phyloP scores from a whole-genome alignment of 352 stramenopile species.

The Globisporangium sylvaticum region DNA sequence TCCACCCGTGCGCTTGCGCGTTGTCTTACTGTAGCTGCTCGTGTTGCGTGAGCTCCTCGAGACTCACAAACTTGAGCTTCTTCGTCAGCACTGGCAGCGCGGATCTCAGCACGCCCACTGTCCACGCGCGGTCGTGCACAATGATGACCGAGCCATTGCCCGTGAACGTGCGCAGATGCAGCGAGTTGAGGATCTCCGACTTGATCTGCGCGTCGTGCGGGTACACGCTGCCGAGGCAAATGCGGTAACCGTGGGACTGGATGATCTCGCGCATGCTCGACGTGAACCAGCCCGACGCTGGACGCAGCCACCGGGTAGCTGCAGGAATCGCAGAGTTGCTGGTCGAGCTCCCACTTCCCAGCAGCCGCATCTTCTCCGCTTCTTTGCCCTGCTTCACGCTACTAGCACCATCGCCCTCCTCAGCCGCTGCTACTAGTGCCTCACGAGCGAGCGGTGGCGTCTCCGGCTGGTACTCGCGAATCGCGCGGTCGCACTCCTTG shows the following conservation, averaged over 20 bases:
- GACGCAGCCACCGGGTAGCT: constrained; percentile 66
- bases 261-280: constrained; percentile 71
- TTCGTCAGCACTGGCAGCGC: constrained; percentile 48
- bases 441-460: background rate
- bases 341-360: constrained; percentile 3
- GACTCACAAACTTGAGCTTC: constrained; percentile 62
- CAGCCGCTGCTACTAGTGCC: background rate
- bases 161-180: constrained; percentile 51
- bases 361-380: constrained; percentile 17
- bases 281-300: constrained; percentile 83
- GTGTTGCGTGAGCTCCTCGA: constrained; percentile 49
- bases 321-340: constrained; percentile 3
- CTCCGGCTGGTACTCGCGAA: constrained; percentile 37
- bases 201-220: constrained; percentile 85
- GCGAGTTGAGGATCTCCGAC: constrained; percentile 59
- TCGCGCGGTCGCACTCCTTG: constrained; percentile 67
- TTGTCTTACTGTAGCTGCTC: constrained; percentile 13
- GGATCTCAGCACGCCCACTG: constrained; percentile 58
- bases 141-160: constrained; percentile 76
- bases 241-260: constrained; percentile 71
- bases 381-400: constrained; percentile 7
- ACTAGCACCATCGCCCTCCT: constrained; percentile 13
- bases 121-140: constrained; percentile 81
- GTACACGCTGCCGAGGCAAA: constrained; percentile 85
- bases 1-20: background rate